phyloP scores from a whole-genome alignment of 225 moss, liverwort and hornwort genomes.

The Neckera pumila region DNA sequence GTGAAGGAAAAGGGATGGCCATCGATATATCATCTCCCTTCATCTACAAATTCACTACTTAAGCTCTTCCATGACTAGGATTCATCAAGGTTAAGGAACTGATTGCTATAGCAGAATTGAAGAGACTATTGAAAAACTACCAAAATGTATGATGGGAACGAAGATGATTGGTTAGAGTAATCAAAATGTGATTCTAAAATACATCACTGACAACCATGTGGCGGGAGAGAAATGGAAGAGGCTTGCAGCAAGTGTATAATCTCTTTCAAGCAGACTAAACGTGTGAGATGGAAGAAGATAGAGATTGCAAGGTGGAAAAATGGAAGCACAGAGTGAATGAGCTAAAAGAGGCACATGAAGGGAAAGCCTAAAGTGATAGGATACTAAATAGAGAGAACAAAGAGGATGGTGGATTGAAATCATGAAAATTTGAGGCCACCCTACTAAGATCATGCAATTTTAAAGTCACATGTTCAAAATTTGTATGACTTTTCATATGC shows the following conservation, averaged over 20 bases:
- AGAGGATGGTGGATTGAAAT: no score
- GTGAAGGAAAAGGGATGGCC: not conserved
- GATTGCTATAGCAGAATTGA: no score
- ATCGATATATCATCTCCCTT: not conserved
- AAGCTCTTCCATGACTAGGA: not conserved
- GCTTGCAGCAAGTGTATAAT: not conserved
- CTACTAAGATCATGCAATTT: not conserved
- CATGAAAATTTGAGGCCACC: no score
- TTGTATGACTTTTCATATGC: not conserved
- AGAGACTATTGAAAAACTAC: not conserved
- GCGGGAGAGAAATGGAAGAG: not conserved
- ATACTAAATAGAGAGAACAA: not conserved
- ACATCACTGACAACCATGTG: not conserved
- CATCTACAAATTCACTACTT: not conserved
- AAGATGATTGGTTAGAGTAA: not conserved
- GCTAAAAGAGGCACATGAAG: not conserved
- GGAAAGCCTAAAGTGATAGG: not conserved
- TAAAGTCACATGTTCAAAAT: not conserved
- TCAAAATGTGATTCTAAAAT: not conserved
- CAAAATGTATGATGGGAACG: not conserved
- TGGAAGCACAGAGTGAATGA: not conserved
- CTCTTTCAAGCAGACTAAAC: no score
- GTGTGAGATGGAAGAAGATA: not conserved
- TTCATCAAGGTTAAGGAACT: not conserved
- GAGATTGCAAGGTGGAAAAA: not conserved